phyloP scores from a whole-genome alignment of 2,329 filamentous ascomycete species.

The Phialemonium atrogriseum region DNA sequence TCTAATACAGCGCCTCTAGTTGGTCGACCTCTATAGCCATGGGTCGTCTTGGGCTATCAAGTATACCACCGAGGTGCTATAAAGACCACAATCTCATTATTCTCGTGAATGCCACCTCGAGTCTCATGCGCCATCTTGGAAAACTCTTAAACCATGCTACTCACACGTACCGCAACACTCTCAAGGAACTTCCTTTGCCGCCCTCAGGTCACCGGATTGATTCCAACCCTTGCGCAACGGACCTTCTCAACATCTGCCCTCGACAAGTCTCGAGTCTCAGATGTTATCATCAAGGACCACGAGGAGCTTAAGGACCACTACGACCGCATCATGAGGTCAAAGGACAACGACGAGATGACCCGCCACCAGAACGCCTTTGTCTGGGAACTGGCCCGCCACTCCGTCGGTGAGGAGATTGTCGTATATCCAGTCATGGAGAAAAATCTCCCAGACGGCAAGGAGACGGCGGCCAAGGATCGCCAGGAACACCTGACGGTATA shows the following conservation, averaged over 20 bases:
- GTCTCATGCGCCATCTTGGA: too few relatives aligned
- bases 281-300: slow-evolving; percentile 29
- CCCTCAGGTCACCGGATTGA: too few relatives aligned
- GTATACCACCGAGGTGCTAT: too few relatives aligned
- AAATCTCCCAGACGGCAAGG: slow-evolving; percentile 31
- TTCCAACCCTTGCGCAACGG: slow-evolving; percentile 1
- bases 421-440: slow-evolving; percentile 47
- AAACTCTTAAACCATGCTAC: too few relatives aligned
- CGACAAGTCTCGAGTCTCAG: slow-evolving; percentile 13
- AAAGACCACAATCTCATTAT: too few relatives aligned
- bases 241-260: not conserved
- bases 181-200: too few relatives aligned
- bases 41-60: too few relatives aligned
- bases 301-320: slow-evolving; percentile 23
- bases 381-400: slow-evolving; percentile 40
- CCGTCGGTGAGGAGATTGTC: slow-evolving; percentile 39
- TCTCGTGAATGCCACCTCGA: too few relatives aligned
- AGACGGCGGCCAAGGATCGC: slow-evolving; percentile 38
- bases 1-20: too few relatives aligned
- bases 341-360: slow-evolving; percentile 26
- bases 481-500: slow-evolving; percentile 35
- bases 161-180: too few relatives aligned
- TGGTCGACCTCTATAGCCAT: too few relatives aligned
- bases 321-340: slow-evolving; percentile 28
- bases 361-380: slow-evolving; percentile 37